These are phyloP conservation scores for Serendipita sp. DNA, from an alignment of 768 basidiomycete species.

Conservation along the genomic window DNA sequence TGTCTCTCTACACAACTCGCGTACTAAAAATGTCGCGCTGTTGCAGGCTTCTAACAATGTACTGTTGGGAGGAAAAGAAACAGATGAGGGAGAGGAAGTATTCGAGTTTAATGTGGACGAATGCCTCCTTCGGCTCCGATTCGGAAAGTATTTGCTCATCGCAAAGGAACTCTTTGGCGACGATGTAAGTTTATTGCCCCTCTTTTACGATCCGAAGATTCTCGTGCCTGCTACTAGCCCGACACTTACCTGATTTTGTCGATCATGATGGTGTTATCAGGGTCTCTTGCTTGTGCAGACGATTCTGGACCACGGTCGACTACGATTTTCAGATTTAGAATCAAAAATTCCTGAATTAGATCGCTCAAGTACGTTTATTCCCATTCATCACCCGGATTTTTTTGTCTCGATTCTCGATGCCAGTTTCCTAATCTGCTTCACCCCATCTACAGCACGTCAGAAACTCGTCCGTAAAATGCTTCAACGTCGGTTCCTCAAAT, in stretches of 20 bases:
- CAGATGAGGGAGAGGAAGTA: constrained; percentile 53
- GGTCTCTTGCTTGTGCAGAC: constrained; percentile 59
- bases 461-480: constrained; percentile 27
- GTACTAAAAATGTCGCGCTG: constrained; percentile 14
- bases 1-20: constrained; percentile 13
- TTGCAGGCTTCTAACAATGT: no score
- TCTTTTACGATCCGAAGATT: not conserved
- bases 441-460: not conserved
- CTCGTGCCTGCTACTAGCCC: no score
- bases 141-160: constrained; percentile 65
- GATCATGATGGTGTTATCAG: constrained; percentile 22
- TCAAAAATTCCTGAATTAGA: constrained; percentile 25
- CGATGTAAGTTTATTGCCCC: constrained; percentile 31
- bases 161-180: constrained; percentile 56
- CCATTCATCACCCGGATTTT: no score
- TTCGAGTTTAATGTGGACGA: constrained; percentile 73
- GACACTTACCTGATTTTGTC: no score
- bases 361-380: not conserved
- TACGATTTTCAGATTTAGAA: constrained; percentile 54
- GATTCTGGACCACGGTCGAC: constrained; percentile 73
- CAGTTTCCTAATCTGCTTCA: not conserved
- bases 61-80: no score
- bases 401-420: no score
- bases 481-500: constrained; percentile 55
- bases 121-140: constrained; percentile 65